These are phyloP conservation scores for Ceratocystis eucalypticola DNA, from an alignment of 2,329 filamentous ascomycete genomes.

Conservation along the genomic window DNA sequence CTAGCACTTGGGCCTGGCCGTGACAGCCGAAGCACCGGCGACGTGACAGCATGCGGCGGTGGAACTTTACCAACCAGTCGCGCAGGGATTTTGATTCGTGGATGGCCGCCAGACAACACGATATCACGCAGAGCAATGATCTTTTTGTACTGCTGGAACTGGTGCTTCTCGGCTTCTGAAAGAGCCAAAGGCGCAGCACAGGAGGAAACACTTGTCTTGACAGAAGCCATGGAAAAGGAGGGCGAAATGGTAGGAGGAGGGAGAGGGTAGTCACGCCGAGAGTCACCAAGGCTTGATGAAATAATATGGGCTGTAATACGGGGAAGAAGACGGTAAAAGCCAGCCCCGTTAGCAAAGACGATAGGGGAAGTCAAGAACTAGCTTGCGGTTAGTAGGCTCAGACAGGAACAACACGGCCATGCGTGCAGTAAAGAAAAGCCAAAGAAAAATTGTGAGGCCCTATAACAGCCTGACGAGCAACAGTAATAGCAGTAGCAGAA, in stretches of 20 bases:
- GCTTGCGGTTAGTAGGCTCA: neutral
- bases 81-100: constrained; percentile 43
- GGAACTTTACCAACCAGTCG: constrained; percentile 25
- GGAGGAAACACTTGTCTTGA: neutral
- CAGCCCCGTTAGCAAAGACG: neutral
- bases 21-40: constrained; percentile 5
- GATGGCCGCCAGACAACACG: constrained; percentile 64
- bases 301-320: neutral
- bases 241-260: neutral
- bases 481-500: neutral
- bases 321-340: neutral
- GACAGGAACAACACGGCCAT: neutral
- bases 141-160: constrained; percentile 51
- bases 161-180: constrained; percentile 14
- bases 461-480: neutral
- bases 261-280: neutral
- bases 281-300: neutral
- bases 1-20: neutral
- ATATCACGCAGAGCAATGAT: constrained; percentile 70
- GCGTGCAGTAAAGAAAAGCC: neutral
- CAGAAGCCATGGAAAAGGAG: neutral
- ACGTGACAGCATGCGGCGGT: constrained; percentile 20
- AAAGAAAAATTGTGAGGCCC: neutral
- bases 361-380: neutral
- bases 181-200: constrained; percentile 2